phyloP scores from a whole-genome alignment of 2,329 filamentous ascomycete genomes.

The Cladosporium sp. region DNA sequence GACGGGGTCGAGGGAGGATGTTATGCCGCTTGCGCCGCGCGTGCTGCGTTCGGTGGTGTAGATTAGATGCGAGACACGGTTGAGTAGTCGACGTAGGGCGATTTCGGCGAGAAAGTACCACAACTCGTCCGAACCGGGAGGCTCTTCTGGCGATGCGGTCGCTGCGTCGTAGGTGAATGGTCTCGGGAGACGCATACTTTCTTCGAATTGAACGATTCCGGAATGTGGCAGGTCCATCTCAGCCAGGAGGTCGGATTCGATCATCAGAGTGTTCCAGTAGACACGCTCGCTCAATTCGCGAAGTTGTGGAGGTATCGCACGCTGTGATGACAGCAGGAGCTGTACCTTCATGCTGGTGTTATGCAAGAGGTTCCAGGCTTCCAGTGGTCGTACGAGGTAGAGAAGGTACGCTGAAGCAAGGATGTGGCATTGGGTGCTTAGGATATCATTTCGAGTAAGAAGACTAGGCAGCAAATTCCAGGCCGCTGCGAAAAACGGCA shows the following conservation, averaged over 20 bases:
- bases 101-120: slow-evolving; percentile 88
- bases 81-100: slow-evolving; percentile 66
- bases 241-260: slow-evolving; percentile 73
- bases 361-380: slow-evolving; percentile 77
- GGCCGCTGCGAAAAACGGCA: slow-evolving; percentile 76
- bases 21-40: slow-evolving; percentile 63
- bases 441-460: slow-evolving; percentile 74
- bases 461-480: slow-evolving; percentile 73
- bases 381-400: slow-evolving; percentile 74
- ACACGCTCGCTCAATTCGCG: slow-evolving; percentile 71
- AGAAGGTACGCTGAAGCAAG: slow-evolving; percentile 78
- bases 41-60: slow-evolving; percentile 49
- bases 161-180: slow-evolving; percentile 69
- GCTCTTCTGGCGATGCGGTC: slow-evolving; percentile 39
- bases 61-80: slow-evolving; percentile 29
- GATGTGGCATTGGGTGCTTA: slow-evolving; percentile 76
- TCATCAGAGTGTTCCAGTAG: slow-evolving; percentile 79
- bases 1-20: slow-evolving; percentile 69
- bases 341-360: slow-evolving; percentile 80
- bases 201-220: slow-evolving; percentile 77
- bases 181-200: slow-evolving; percentile 71
- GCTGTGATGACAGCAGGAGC: slow-evolving; percentile 69
- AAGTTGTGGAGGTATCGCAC: slow-evolving; percentile 64
- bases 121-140: slow-evolving; percentile 64
- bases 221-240: slow-evolving; percentile 80